Evolutionary conservation across 2,329 filamentous ascomycete genomes (phyloP), one percentile per base, ranked within the genome.

Genomic region (Alternaria brassicicola): DNA sequence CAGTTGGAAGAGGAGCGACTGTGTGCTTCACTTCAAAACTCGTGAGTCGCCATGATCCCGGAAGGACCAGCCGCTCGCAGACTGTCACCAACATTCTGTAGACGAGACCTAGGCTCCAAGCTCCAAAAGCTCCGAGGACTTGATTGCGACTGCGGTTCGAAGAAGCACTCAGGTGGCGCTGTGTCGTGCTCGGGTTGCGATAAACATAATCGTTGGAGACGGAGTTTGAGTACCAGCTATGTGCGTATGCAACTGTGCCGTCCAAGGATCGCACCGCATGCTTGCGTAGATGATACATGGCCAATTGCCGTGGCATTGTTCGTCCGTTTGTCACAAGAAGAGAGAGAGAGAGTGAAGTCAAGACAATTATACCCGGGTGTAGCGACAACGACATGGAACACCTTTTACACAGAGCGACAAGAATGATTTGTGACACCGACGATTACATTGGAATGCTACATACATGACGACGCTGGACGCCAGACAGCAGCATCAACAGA

Each of bases 391-490:
- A 13, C n/a, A 21, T 21, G 12, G 10, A 12, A 23, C 9, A 10
- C 2, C 3, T 13, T 31, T 31, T 30, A 51, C 26, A 1, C 7
- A 23, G 19, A 12, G 39, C 23, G 21, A 26, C 6, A 6, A 51
- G 3, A 12, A 10, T 12, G 9, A 13, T 12, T 26, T 39, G 17
- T 21, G 30, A 43, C 21, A 38, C 4, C 42, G 38, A 19, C 26
- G 9, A 28, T 28, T 46, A 17, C 36, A 57, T 65, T 61, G 49
- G 49, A 47, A 30, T 41, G 38, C 65, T 65, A 68, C 63, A 58
- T 63, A 66, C 59, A 10, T 17, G 17, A 10, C 10, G 31, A 39
- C 50, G 38, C 33, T 35, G 31, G 15, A 48, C 25, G 36, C 9
- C 38, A 5, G 9, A 41, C 21, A 17, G 21, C 35, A 38, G 21